Evolutionary conservation across 176 grass and related monocot species (phyloP), one percentile per base, ranked within the genome.

Genomic region (Triticum monococcum): DNA sequence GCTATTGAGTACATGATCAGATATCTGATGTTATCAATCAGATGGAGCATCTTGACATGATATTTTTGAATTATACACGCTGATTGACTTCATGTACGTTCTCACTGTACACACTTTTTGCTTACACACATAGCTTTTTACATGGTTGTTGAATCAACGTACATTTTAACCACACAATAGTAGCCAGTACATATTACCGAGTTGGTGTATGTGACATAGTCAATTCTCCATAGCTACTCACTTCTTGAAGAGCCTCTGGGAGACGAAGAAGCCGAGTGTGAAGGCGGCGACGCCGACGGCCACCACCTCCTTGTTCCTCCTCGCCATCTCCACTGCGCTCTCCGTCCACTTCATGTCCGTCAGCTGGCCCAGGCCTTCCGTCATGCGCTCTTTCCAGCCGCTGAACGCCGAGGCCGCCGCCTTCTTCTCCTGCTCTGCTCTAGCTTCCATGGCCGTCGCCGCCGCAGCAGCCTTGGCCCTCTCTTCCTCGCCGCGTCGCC

Each of bases 261-360:
- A 28, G 28, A 28, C 28, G 28, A 88, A 24, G 48, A 88, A 45
- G 18, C 85, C 89, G 9, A 91, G 7, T 0, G 89, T 84, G 89
- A 91, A 84, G 62, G 81, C 81, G 48, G 81, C 70, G 77, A 64
- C 23, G 36, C 69, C 76, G 5, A 10, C 23, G 17, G 74, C 78
- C 20, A 92, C 86, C 41, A 86, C 78, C 46, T 88, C 86, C 79
- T 50, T 91, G 86, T 91, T 88, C 22, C 52, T 88, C 82, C 32
- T 88, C 9, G 36, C 86, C 23, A 18, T 16, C 2, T 91, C 70
- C 38, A 77, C 9, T 12, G 81, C 5, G 4, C 63, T 62, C 9
- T 91, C 81, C 5, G 81, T 70, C 89, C 89, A 91, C 70, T 84
- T 74, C 48, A 78, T 36, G 9, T 26, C 52, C 0, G 36, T 23